Conservation (phyloP, 78 protist genomes). For the Dictyostelium intermedium region DNA sequence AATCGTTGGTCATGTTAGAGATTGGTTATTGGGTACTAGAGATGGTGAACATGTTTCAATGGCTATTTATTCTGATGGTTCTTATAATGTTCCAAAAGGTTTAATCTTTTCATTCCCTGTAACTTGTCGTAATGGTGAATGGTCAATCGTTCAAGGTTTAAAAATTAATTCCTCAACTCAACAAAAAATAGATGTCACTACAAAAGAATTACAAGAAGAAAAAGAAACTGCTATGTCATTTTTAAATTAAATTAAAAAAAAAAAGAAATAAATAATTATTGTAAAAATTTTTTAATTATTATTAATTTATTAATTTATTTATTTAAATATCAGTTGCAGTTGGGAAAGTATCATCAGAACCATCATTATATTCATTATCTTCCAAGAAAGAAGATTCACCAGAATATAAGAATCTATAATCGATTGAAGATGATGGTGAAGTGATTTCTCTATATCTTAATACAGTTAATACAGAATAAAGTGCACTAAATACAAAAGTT, state of each 20-base stretch:
- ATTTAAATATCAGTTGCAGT: not conserved
- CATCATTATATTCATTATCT: not conserved
- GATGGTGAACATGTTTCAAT: constrained; percentile 72
- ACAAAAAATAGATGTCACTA: constrained; percentile 80
- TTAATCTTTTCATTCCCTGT: constrained; percentile 88
- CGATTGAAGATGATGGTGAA: not conserved
- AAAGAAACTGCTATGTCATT: constrained; percentile 72
- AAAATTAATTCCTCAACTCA: constrained; percentile 74
- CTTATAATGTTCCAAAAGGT: constrained; percentile 83
- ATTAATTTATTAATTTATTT: not conserved
- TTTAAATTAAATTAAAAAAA: not conserved
- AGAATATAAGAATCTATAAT: constrained; percentile 13
- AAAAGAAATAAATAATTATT: not conserved
- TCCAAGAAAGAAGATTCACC: constrained; percentile 13
- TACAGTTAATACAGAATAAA: not conserved
- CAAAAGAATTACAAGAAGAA: constrained; percentile 87
- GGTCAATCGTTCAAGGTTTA: constrained; percentile 84
- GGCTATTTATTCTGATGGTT: constrained; percentile 86
- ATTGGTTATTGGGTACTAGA: constrained; percentile 83
- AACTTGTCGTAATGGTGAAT: constrained; percentile 71
- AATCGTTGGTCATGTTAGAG: constrained; percentile 75
- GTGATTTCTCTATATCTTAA: constrained; percentile 3
- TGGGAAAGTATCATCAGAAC: not conserved
- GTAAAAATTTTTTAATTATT: not conserved
- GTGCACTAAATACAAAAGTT: not conserved